phyloP scores from a whole-genome alignment of 768 basidiomycete species.

The Favolaschia claudopus region DNA sequence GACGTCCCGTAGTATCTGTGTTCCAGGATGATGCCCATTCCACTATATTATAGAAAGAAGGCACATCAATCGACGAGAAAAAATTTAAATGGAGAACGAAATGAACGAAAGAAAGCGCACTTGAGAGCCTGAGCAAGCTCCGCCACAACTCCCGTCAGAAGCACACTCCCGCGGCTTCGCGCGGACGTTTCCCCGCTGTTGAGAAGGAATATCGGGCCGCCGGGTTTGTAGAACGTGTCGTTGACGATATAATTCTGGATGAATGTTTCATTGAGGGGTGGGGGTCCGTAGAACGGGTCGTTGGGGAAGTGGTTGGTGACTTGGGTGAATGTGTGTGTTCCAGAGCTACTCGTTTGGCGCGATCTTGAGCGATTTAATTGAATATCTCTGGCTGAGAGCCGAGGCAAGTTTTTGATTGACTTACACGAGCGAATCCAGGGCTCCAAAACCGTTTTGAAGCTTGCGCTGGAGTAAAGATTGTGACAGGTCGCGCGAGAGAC shows the following conservation, averaged over 20 bases:
- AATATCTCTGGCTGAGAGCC: too few relatives aligned
- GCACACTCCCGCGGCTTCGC: not conserved
- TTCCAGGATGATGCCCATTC: conserved; percentile 19
- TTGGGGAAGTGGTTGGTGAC: conserved; percentile 23
- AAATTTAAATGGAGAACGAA: too few relatives aligned
- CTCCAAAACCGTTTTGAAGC: conserved; percentile 1
- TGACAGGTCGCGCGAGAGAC: too few relatives aligned
- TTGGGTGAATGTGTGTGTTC: conserved; percentile 15
- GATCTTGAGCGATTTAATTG: not conserved
- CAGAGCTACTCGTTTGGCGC: conserved; percentile 1
- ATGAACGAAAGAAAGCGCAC: too few relatives aligned
- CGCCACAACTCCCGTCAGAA: conserved; percentile 15
- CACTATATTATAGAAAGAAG: not conserved
- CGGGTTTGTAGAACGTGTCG: conserved; percentile 22
- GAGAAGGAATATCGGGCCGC: conserved; percentile 20
- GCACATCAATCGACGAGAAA: not conserved
- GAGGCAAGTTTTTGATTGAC: too few relatives aligned
- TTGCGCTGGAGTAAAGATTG: conserved; percentile 14
- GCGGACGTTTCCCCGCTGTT: conserved; percentile 23
- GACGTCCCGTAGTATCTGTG: conserved; percentile 22
- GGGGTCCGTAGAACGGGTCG: conserved; percentile 18
- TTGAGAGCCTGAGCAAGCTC: conserved; percentile 18
- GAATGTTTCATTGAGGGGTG: conserved; percentile 14
- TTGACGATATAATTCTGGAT: conserved; percentile 16
- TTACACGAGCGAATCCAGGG: not conserved